These are phyloP conservation scores for Fonsecaea pedrosoi DNA, from an alignment of 2,329 filamentous ascomycete genomes.

Conservation along the genomic window DNA sequence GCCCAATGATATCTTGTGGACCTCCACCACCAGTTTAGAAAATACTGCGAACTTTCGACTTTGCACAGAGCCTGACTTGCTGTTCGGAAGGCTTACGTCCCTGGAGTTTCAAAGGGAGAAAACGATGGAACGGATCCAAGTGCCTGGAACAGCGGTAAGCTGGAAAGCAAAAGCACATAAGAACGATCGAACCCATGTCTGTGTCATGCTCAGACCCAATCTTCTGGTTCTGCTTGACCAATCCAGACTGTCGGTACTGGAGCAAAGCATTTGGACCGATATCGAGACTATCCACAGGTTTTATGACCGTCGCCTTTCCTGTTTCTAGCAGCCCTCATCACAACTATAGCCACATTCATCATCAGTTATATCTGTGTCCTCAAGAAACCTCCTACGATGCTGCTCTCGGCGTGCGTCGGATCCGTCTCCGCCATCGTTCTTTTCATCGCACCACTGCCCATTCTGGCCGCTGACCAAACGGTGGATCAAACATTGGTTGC, in stretches of 20 bases:
- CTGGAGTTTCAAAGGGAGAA: slow-evolving; percentile 8
- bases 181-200: slow-evolving; percentile 25
- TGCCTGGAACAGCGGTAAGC: slow-evolving; percentile 14
- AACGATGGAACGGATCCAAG: slow-evolving; percentile 1
- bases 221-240: slow-evolving; percentile 30
- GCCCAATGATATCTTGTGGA: slow-evolving; percentile 29
- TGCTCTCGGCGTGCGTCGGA: slow-evolving; percentile 25
- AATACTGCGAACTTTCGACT: slow-evolving; percentile 16
- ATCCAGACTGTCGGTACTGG: slow-evolving; percentile 12
- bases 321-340: slow-evolving; percentile 7
- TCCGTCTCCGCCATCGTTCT: slow-evolving; percentile 38
- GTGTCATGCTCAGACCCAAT: slow-evolving; percentile 25
- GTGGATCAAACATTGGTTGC: slow-evolving; percentile 50
- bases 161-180: slow-evolving; percentile 24
- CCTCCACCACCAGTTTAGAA: slow-evolving; percentile 31
- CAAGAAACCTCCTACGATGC: slow-evolving; percentile 18
- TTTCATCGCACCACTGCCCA: slow-evolving; percentile 32
- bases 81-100: slow-evolving; percentile 4
- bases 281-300: neutral
- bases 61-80: slow-evolving; percentile 11
- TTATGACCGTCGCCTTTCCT: slow-evolving; percentile 4
- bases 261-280: slow-evolving; percentile 11
- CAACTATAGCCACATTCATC: slow-evolving; percentile 17
- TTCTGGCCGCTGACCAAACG: slow-evolving; percentile 48
- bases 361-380: slow-evolving; percentile 22